Base-by-base conservation (phyloP, 768 basidiomycete genomes). In the Boletus tomentosulus region DNA sequence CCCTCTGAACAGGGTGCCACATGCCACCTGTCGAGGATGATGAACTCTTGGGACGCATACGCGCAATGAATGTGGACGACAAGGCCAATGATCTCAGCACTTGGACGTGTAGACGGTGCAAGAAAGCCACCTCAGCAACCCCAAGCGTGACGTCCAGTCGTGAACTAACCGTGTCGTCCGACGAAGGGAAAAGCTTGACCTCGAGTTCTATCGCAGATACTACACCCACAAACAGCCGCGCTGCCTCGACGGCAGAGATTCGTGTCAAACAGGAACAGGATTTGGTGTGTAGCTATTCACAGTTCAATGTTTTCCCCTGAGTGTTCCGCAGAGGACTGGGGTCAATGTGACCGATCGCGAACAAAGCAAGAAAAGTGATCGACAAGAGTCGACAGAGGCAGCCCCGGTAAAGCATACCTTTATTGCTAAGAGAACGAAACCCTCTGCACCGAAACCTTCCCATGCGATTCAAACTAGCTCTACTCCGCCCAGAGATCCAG, bases 71-170 rank as follows among this genome's bases (percentile, higher is more conserved):
- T 16, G 37, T 50, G n/a, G 55, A 59, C 1, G 68, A 71, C 49
- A 54, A 38, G 4, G 55, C 43, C 33, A 65, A 68, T 15, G 60
- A 49, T 24, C 56, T 72, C 11, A 19, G 45, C 13, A 22, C 57
- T 11, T 72, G 71, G 71, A 58, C 25, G 33, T 73, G 72, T 45
- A 64, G 60, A 50, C 61, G 68, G 31, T 72, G 71, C 55, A 73
- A 58, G 44, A 73, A 54, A 6, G 53, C 5, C 24, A 27, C 19
- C 12, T 50, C 55, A n/a, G 42, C 3, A 9, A 53, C 49, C 1
- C 42, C 56, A 28, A 46, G 43, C 31, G n/a, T 49, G 7, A 15
- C 8, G 48, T 47, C 53, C 12, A 58, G 57, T 30, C 50, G 48
- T 16, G 54, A 25, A 48, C 53, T 41, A 37, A 54, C 56, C 33